Evolutionary conservation across 2,329 filamentous ascomycete species (phyloP), one percentile per base, ranked within the genome.

Genomic region (Botrytis cinerea): DNA sequence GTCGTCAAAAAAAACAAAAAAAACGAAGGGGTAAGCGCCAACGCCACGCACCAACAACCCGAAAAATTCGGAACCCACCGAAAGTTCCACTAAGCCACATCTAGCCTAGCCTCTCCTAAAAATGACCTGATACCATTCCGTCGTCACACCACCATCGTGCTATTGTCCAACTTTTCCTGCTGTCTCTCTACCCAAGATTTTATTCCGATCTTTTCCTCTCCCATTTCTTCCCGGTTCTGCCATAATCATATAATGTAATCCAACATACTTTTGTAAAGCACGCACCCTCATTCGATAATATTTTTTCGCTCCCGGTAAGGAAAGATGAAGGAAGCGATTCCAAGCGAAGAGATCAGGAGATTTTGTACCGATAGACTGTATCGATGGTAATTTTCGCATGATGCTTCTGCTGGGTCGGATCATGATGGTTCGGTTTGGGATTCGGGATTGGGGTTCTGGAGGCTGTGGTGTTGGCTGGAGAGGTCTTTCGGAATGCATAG

Each of bases 291-390:
- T 66, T 66, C 12, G 63, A 10, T 12, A 1, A 25, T 18, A 62
- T 5, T 62, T 2, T 16, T 4, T 4, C 28, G 2, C 12, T 25
- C 48, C 10, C 25, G 2, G 48, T 51, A n/a, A n/a, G 14, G 22
- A n/a, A 32, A 59, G 54, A 28, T 25, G 35, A 62, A n/a, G 20
- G 32, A 54, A 57, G 48, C 48, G 48, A 54, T 68, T n/a, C 14
- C 64, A 68, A 54, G 46, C 46, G 46, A 54, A n/a, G 38, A 28
- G n/a, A 68, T 68, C 48, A 68, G 64, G 64, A 68, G 64, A 68
- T 43, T 4, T 57, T 28, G 14, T 20, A 43, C 38, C 8, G 38
- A 9, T 38, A 38, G 38, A 8, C 38, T 38, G 38, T 9, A 38
- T 38, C 38, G 38, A 9, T 20, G 8, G 25, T 12, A 0, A 32